A percentile compares a stretch with the other conserved stretches of the same genome.
phyloP scores from a whole-genome alignment of 2,329 filamentous ascomycete species.

The Pseudocercospora vitis region DNA sequence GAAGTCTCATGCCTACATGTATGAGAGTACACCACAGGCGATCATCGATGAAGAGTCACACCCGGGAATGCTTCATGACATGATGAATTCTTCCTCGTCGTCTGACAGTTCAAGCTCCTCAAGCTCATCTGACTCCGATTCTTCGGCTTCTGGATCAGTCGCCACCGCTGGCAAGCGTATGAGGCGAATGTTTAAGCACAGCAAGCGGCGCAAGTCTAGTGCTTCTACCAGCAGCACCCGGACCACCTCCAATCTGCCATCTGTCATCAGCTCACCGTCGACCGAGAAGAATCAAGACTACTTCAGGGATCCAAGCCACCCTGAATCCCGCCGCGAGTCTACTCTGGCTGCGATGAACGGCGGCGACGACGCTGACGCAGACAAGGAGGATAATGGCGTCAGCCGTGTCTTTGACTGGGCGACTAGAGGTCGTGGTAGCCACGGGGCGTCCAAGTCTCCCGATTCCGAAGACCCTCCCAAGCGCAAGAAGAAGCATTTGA shows the following conservation, averaged over 20 bases:
- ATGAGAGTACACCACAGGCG: constrained; percentile 87
- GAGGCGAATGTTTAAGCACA: constrained; percentile 69
- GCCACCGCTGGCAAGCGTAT: constrained; percentile 67
- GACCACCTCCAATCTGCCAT: constrained; percentile 42
- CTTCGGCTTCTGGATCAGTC: constrained; percentile 59
- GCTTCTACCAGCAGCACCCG: constrained; percentile 68
- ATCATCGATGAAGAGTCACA: constrained; percentile 90
- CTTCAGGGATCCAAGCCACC: constrained; percentile 39
- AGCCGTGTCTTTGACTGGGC: constrained; percentile 27
- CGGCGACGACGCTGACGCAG: constrained; percentile 60
- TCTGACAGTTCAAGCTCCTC: constrained; percentile 49
- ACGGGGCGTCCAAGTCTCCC: constrained; percentile 21
- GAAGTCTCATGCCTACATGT: constrained; percentile 88
- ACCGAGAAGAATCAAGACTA: constrained; percentile 40
- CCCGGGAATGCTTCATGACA: constrained; percentile 78
- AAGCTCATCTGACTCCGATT: constrained; percentile 62
- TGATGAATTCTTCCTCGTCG: constrained; percentile 68
- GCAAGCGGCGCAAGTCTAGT: constrained; percentile 75
- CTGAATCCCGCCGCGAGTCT: constrained; percentile 39
- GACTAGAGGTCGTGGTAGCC: constrained; percentile 29
- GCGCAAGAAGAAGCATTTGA: constrained; percentile 47
- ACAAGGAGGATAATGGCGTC: constrained; percentile 41
- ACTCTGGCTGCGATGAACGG: constrained; percentile 46
- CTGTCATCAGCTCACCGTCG: constrained; percentile 48
- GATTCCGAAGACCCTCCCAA: constrained; percentile 39